phyloP scores from a whole-genome alignment of 331 rosid species.

The Quercus tomentella region DNA sequence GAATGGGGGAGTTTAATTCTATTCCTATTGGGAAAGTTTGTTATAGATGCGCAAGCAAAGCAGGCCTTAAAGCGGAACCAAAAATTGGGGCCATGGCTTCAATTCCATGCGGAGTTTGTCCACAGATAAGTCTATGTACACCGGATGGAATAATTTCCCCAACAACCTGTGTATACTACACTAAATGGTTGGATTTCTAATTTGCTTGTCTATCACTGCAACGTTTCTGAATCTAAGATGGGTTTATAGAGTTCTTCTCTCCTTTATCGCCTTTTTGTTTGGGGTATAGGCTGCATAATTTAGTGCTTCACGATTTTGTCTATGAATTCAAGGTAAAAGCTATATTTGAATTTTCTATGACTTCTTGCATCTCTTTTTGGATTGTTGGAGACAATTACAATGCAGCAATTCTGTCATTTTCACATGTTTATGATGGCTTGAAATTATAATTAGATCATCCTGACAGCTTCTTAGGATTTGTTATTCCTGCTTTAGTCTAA shows the following conservation, averaged over 20 bases:
- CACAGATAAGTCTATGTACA: constrained; percentile 49
- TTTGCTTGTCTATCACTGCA: neutral
- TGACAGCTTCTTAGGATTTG: neutral
- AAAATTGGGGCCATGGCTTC: constrained; percentile 51
- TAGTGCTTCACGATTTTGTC: neutral
- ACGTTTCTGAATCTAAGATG: neutral
- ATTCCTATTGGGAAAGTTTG: constrained; percentile 60
- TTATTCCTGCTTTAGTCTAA: too few relatives aligned
- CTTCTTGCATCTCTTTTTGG: neutral
- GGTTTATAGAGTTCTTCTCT: neutral
- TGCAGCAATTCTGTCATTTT: neutral
- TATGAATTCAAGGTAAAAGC: neutral
- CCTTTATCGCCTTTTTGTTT: neutral
- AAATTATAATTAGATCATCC: neutral
- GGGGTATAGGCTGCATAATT: neutral
- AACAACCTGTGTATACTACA: constrained; percentile 46
- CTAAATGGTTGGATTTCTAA: constrained; percentile 68
- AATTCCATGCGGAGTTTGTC: constrained; percentile 82
- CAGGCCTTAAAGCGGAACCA: constrained; percentile 37
- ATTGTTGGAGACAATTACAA: neutral
- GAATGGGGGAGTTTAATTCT: constrained; percentile 50
- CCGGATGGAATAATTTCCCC: constrained; percentile 68
- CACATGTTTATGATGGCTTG: neutral
- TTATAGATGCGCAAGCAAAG: constrained; percentile 50
- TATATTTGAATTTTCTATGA: too few relatives aligned